These are phyloP conservation scores for Helianthus tuberosus DNA, from an alignment of 129 eudicot genomes.

Conservation along the genomic window DNA sequence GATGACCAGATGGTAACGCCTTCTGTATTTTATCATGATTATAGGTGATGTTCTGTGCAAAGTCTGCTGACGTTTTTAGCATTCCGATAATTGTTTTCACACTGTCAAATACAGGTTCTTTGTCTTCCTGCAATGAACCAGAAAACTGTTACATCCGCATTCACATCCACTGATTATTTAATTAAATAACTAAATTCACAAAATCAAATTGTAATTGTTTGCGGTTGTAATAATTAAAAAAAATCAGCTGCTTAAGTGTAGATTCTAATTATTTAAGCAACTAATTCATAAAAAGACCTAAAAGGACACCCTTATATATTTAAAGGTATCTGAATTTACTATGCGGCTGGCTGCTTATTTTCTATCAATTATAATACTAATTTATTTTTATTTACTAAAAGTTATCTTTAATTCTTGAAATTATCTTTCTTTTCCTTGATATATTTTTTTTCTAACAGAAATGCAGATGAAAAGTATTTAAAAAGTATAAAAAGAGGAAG, in stretches of 20 bases:
- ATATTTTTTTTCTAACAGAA: not conserved
- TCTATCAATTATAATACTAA: not conserved
- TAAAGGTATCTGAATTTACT: not conserved
- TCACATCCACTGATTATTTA: not conserved
- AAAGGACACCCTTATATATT: not conserved
- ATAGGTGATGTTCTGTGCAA: constrained; percentile 81
- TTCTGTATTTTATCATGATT: constrained; percentile 74
- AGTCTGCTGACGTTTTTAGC: constrained; percentile 92
- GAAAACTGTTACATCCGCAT: not conserved
- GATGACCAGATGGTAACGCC: constrained; percentile 94
- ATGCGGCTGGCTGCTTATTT: not conserved
- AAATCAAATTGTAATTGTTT: not conserved
- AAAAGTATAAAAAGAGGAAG: not conserved
- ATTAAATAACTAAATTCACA: not conserved
- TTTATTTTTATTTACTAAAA: not conserved
- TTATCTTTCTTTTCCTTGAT: not conserved
- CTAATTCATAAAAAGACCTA: not conserved
- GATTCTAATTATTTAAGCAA: not conserved
- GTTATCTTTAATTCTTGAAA: not conserved
- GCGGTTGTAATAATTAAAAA: not conserved
- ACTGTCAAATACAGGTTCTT: constrained; percentile 95
- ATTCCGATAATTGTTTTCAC: constrained; percentile 81
- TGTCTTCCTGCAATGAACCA: constrained; percentile 70
- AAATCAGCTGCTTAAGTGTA: not conserved
- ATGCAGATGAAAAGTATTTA: not conserved